A percentile compares a stretch with the other conserved stretches of the same genome.
Conservation (phyloP, 148 eudicot species). For the Cornus florida region DNA sequence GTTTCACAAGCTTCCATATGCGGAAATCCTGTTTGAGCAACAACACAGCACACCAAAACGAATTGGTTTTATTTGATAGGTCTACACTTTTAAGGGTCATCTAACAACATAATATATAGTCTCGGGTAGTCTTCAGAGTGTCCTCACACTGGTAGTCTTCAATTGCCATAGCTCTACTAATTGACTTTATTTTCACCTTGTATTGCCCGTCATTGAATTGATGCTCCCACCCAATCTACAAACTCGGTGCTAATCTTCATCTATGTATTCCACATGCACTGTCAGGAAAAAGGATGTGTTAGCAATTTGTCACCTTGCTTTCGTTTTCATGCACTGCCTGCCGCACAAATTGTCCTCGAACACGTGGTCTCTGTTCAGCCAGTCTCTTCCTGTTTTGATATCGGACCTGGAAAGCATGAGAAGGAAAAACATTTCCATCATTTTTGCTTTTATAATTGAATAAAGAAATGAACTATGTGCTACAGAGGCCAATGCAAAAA, state of each 20-base stretch:
- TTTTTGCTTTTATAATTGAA: neutral
- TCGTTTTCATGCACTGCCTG: slow-evolving; percentile 38
- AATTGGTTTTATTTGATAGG: slow-evolving; percentile 12
- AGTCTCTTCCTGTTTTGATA: slow-evolving; percentile 78
- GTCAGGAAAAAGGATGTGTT: slow-evolving; percentile 25
- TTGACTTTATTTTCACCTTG: neutral
- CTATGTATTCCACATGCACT: slow-evolving; percentile 14
- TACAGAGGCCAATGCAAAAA: too few species aligned
- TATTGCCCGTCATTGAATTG: neutral
- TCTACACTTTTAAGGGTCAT: slow-evolving; percentile 1
- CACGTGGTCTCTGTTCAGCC: slow-evolving; percentile 81
- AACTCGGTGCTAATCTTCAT: slow-evolving; percentile 17
- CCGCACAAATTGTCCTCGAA: slow-evolving; percentile 65
- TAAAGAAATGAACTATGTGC: neutral
- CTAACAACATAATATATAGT: slow-evolving; percentile 15
- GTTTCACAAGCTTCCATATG: neutral
- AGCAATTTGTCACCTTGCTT: slow-evolving; percentile 46
- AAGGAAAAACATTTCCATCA: slow-evolving; percentile 4
- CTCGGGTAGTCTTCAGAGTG: neutral
- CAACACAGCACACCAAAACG: neutral
- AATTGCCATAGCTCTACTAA: neutral
- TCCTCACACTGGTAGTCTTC: neutral
- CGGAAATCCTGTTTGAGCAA: neutral
- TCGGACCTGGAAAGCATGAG: slow-evolving; percentile 46
- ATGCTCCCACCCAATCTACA: slow-evolving; percentile 11